Percentiles rank a stretch among this genome's conserved stretches.
These are phyloP conservation scores for Ammopiptanthus mongolicus DNA, from an alignment of 306 rosid species.

Conservation along the genomic window DNA sequence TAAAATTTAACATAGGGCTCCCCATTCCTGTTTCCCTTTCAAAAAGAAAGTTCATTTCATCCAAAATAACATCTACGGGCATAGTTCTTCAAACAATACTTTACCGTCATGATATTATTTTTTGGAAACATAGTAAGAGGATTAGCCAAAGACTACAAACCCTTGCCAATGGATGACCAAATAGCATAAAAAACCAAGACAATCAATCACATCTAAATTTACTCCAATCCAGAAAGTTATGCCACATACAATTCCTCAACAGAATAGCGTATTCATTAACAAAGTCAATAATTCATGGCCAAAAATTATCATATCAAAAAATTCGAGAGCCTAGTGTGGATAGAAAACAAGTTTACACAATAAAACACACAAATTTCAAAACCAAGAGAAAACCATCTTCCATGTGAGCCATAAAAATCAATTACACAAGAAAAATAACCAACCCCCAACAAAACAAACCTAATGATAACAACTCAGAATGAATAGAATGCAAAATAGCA, in stretches of 20 bases:
- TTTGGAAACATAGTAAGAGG: not conserved
- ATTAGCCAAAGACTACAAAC: not conserved
- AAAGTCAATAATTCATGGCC: not conserved
- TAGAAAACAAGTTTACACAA: not conserved
- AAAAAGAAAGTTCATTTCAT: not conserved
- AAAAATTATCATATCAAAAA: not conserved
- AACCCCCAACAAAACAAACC: not conserved
- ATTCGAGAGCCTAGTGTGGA: not conserved
- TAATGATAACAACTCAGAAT: not conserved
- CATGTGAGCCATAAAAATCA: not conserved
- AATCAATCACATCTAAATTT: not conserved
- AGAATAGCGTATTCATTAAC: not conserved
- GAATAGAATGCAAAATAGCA: not conserved
- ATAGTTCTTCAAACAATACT: not conserved
- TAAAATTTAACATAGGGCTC: not conserved
- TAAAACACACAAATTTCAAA: not conserved
- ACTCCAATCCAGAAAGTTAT: not conserved
- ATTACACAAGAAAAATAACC: not conserved
- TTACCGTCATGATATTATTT: not conserved
- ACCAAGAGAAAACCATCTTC: slow-evolving; percentile 8
- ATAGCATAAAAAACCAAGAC: not conserved
- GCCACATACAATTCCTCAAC: not conserved
- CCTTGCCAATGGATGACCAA: not conserved
- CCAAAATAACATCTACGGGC: not conserved
- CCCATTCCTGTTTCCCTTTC: not conserved